phyloP scores from a whole-genome alignment of 2,329 filamentous ascomycete genomes.

The Pyricularia grisea region DNA sequence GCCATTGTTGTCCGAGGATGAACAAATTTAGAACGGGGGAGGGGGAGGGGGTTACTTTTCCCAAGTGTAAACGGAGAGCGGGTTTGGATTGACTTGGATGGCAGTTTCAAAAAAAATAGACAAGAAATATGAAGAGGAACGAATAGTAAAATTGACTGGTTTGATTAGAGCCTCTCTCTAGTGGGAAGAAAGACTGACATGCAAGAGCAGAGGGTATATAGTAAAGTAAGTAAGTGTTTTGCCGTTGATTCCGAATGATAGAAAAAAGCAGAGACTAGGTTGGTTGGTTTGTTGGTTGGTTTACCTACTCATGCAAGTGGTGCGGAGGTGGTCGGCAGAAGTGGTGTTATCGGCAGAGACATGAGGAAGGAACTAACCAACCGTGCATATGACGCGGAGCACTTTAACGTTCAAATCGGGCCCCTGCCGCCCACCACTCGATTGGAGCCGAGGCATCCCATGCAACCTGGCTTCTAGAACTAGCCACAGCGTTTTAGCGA shows the following conservation, averaged over 20 bases:
- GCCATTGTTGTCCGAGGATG: not conserved
- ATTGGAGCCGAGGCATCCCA: not conserved
- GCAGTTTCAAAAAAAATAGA: not conserved
- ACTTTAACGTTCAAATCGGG: not conserved
- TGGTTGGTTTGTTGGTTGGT: too few species aligned
- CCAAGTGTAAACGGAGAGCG: not conserved
- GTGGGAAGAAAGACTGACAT: not conserved
- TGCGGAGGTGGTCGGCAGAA: not conserved
- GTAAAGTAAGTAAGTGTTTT: not conserved
- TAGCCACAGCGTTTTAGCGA: not conserved
- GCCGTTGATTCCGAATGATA: not conserved
- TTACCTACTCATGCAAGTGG: not conserved
- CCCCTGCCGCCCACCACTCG: not conserved
- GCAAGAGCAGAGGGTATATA: not conserved
- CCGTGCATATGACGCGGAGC: not conserved
- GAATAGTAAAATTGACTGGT: not conserved
- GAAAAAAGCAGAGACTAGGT: not conserved
- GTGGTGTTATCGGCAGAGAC: not conserved
- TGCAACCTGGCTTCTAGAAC: not conserved
- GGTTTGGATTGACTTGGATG: not conserved
- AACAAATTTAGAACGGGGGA: not conserved
- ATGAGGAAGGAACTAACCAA: not conserved
- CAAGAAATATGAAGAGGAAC: not conserved
- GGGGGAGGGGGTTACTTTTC: too few species aligned
- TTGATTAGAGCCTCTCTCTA: not conserved